A percentile compares a stretch with the other conserved stretches of the same genome.
phyloP scores from a whole-genome alignment of 441 rosid genomes.

The Jatropha podagrica region DNA sequence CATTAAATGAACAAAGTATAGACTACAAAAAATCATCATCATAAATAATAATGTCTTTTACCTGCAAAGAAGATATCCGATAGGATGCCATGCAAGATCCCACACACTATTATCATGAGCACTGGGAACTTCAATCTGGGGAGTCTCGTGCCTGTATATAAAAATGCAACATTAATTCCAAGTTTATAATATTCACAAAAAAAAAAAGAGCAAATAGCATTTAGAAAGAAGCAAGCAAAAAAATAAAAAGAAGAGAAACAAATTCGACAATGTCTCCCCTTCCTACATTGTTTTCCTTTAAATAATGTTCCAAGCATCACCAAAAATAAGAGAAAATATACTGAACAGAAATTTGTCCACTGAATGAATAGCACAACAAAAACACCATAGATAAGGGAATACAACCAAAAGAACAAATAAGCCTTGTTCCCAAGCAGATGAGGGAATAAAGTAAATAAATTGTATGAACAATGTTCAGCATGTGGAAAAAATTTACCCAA shows the following conservation, averaged over 20 bases:
- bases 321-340: not conserved
- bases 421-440: too few species aligned
- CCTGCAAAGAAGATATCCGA: slow-evolving; percentile 99
- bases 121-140: slow-evolving; percentile 77
- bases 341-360: not conserved
- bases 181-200: slow-evolving; percentile 2
- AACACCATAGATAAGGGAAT: not conserved
- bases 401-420: too few species aligned
- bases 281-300: not conserved
- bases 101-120: slow-evolving; percentile 96
- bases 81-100: slow-evolving; percentile 99
- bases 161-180: slow-evolving; percentile 22
- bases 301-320: not conserved
- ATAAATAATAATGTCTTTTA: slow-evolving; percentile 22
- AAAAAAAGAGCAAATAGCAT: slow-evolving; percentile 1
- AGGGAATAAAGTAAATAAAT: not conserved
- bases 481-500: slow-evolving; percentile 58
- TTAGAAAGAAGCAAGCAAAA: not conserved
- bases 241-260: not conserved
- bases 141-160: slow-evolving; percentile 82
- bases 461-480: not conserved
- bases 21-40: slow-evolving; percentile 6
- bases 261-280: not conserved
- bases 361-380: not conserved
- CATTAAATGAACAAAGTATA: not conserved